Conservation (phyloP, 176 grass and related monocot genomes). For the Panicum miliaceum region DNA sequence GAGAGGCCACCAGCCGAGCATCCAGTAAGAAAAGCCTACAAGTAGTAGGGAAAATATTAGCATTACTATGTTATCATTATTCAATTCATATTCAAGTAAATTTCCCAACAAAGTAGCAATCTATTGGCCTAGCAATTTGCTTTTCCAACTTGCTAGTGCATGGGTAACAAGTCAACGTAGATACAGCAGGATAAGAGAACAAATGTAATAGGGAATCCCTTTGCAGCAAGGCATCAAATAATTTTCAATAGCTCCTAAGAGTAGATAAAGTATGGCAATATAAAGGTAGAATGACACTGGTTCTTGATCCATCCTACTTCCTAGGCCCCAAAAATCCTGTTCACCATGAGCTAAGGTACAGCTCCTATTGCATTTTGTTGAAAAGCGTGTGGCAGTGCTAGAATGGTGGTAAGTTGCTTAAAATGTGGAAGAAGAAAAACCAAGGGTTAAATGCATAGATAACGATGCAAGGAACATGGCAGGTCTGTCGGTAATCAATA, state of each 20-base stretch:
- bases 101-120: neutral
- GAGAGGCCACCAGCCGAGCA: conserved; percentile 82
- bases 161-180: neutral
- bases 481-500: neutral
- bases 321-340: neutral
- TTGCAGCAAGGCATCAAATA: neutral
- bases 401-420: neutral
- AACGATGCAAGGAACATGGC: too few relatives aligned
- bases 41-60: neutral
- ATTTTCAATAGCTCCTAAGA: neutral
- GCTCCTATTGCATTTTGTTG: neutral
- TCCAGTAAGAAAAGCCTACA: conserved; percentile 79
- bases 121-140: neutral
- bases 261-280: neutral
- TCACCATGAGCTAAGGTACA: neutral
- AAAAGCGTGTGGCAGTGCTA: neutral
- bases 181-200: neutral
- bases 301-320: neutral
- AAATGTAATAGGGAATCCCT: neutral
- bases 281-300: neutral
- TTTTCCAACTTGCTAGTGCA: neutral
- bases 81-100: neutral
- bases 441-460: too few relatives aligned
- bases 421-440: neutral
- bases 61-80: neutral